phyloP scores from a whole-genome alignment of 2,329 filamentous ascomycete genomes.

The Aspergillus sojae region DNA sequence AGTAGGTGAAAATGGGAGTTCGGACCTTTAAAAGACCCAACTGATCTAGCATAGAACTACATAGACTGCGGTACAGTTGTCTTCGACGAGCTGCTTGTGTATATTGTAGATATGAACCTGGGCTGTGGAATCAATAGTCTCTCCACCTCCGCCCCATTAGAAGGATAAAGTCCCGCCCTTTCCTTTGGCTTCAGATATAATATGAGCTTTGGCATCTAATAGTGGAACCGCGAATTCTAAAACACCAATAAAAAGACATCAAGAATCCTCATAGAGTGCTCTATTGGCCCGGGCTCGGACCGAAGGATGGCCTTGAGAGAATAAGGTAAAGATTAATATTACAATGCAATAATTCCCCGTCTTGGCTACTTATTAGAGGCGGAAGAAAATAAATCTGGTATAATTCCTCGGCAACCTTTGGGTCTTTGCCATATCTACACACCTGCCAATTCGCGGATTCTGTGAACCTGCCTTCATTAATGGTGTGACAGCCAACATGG shows the following conservation, averaged over 20 bases:
- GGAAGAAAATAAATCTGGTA: neutral
- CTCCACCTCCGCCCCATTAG: neutral
- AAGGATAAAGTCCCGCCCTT: neutral
- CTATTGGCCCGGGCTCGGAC: neutral
- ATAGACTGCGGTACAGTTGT: neutral
- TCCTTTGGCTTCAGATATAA: neutral
- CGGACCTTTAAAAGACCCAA: neutral
- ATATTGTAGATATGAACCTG: neutral
- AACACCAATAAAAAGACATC: neutral
- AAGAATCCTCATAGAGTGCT: neutral
- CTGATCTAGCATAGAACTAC: neutral
- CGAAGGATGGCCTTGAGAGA: neutral
- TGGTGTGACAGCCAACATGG: neutral
- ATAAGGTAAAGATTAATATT: neutral
- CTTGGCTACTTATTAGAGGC: neutral
- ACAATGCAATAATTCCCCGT: neutral
- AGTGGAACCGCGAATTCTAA: neutral
- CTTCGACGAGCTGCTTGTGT: neutral
- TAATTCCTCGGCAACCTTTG: neutral
- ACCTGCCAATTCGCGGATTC: neutral
- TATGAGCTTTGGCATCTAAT: neutral
- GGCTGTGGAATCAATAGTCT: neutral
- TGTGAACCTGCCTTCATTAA: too few species aligned
- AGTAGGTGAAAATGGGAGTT: neutral
- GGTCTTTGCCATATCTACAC: neutral